These are phyloP conservation scores for Solanum phureja DNA, from an alignment of 257 asterid species.

Conservation along the genomic window DNA sequence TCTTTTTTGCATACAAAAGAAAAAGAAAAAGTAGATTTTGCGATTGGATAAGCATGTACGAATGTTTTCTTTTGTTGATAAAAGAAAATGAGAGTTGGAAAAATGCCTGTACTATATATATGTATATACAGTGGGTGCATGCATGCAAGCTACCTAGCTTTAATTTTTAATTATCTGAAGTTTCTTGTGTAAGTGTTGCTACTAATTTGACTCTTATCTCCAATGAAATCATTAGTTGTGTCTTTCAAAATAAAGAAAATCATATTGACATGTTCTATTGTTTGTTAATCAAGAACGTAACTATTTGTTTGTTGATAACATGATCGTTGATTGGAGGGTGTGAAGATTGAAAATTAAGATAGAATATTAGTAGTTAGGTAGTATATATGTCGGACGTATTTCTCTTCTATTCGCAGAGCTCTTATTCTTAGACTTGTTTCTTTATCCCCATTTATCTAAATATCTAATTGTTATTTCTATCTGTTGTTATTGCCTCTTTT, in stretches of 20 bases:
- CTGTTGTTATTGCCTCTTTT: neutral
- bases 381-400: neutral
- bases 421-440: neutral
- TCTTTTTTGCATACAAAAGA: neutral
- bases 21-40: neutral
- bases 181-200: neutral
- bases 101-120: neutral
- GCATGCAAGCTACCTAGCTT: neutral
- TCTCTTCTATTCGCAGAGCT: neutral
- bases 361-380: neutral
- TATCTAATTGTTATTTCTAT: neutral
- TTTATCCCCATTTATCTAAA: neutral
- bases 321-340: neutral
- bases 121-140: neutral
- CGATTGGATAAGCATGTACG: neutral
- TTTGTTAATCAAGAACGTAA: neutral
- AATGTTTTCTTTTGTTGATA: neutral
- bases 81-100: neutral
- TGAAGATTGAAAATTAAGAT: neutral
- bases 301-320: neutral
- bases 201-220: neutral
- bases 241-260: neutral
- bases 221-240: neutral
- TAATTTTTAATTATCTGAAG: neutral
- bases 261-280: neutral